Percentiles rank a stretch among this genome's conserved stretches.
phyloP scores from a whole-genome alignment of 1,284 basidiomycete species.

The Fistulinella staudtii region DNA sequence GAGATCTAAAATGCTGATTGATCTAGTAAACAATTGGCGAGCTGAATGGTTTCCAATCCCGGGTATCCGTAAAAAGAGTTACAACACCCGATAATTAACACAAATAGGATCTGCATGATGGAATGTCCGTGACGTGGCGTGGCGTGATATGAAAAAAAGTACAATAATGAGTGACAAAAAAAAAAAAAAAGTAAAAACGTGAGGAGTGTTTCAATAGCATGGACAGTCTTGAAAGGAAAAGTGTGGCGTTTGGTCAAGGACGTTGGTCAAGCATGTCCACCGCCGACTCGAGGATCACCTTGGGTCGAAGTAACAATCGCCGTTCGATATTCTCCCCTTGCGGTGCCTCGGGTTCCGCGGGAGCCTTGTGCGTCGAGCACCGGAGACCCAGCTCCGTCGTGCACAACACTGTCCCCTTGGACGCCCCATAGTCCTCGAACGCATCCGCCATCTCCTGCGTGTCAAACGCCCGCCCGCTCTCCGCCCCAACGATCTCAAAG shows the following conservation, averaged over 20 bases:
- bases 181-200: too few species aligned
- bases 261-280: constrained; percentile 52
- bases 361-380: constrained; percentile 52
- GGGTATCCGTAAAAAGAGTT: too few species aligned
- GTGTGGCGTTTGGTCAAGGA: too few species aligned
- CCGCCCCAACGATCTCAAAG: constrained; percentile 62
- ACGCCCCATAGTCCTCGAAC: constrained; percentile 57
- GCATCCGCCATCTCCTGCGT: constrained; percentile 57
- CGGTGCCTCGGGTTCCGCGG: constrained; percentile 24
- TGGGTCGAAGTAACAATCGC: constrained; percentile 59
- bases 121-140: not conserved
- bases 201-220: too few species aligned
- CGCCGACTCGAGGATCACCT: constrained; percentile 68
- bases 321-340: constrained; percentile 50
- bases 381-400: constrained; percentile 68
- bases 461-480: constrained; percentile 49
- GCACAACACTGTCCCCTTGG: constrained; percentile 51
- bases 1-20: too few species aligned
- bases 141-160: not conserved
- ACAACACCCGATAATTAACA: too few species aligned
- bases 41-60: too few species aligned
- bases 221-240: too few species aligned
- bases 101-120: not conserved
- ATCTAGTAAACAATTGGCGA: too few species aligned
- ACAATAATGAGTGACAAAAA: not conserved